These are phyloP conservation scores for Irpex rosettiformis DNA, from an alignment of 1,284 basidiomycete species.

Conservation along the genomic window DNA sequence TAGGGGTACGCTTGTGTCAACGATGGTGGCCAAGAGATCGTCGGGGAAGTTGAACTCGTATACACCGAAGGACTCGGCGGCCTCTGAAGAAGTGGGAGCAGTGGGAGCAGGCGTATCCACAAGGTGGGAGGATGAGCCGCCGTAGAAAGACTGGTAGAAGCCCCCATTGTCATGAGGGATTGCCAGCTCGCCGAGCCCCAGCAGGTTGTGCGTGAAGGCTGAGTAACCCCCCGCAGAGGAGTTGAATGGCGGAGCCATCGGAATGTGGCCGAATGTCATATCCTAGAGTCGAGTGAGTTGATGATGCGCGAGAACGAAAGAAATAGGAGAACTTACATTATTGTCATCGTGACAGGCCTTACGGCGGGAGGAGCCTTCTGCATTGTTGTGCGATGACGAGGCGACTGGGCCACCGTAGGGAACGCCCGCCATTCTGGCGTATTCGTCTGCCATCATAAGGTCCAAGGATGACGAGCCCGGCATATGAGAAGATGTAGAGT, in stretches of 20 bases:
- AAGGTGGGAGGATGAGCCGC: neutral
- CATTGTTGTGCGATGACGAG: neutral
- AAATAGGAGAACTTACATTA: slow-evolving; percentile 11
- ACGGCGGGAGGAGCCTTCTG: neutral
- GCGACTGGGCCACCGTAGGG: neutral
- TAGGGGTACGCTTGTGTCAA: neutral
- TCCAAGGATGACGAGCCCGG: neutral
- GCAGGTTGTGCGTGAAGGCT: slow-evolving; percentile 4
- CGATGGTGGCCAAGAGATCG: neutral
- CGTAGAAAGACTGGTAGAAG: neutral
- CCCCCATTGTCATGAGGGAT: neutral
- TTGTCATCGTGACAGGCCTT: slow-evolving; percentile 9
- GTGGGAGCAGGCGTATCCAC: neutral
- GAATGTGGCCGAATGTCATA: slow-evolving; percentile 14
- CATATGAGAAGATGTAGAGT: neutral
- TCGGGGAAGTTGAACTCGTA: neutral
- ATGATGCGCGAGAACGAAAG: neutral
- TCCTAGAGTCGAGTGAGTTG: slow-evolving; percentile 14
- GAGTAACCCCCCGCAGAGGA: slow-evolving; percentile 5
- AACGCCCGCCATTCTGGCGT: neutral
- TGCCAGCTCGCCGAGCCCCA: slow-evolving; percentile 6
- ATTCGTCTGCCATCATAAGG: neutral
- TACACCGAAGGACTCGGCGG: neutral
- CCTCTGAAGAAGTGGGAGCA: neutral
- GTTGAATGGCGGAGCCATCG: slow-evolving; percentile 11